A percentile compares a stretch with the other conserved stretches of the same genome.
Conservation (phyloP, 1,284 basidiomycete species). For the Heterobasidion irregulare region DNA sequence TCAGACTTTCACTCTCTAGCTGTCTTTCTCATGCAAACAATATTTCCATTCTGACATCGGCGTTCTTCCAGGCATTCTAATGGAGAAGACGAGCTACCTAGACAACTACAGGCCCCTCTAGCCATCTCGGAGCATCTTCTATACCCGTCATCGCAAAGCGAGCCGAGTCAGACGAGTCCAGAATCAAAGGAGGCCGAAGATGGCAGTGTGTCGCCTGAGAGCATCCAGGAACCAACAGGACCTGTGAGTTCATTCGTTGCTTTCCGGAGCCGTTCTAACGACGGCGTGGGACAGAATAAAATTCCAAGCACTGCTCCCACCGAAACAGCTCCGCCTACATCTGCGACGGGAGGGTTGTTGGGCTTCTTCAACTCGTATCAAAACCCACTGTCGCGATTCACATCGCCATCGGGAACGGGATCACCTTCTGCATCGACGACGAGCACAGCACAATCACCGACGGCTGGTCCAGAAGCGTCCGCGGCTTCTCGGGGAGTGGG, state of each 20-base stretch:
- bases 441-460: constrained; percentile 6
- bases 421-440: constrained; percentile 5
- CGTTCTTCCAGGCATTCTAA: constrained; percentile 23
- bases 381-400: constrained; percentile 31
- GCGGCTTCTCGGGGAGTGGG: constrained; percentile 1
- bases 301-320: constrained; percentile 4
- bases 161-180: constrained; percentile 17
- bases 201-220: constrained; percentile 16
- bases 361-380: constrained; percentile 39
- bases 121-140: constrained; percentile 54
- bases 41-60: not conserved
- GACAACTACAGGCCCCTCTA: constrained; percentile 52
- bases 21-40: not conserved
- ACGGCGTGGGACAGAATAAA: constrained; percentile 3
- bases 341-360: constrained; percentile 20
- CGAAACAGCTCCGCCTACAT: constrained; percentile 2
- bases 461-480: not conserved
- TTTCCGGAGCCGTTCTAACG: constrained; percentile 1
- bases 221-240: constrained; percentile 16
- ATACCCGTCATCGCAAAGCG: constrained; percentile 26
- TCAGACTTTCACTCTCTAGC: constrained; percentile 21
- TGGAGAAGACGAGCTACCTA: constrained; percentile 47
- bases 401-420: constrained; percentile 12
- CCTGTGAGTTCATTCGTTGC: constrained; percentile 15
- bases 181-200: constrained; percentile 24